Base-by-base conservation (phyloP, 2,329 filamentous ascomycete species). In the Phialophora chinensis region DNA sequence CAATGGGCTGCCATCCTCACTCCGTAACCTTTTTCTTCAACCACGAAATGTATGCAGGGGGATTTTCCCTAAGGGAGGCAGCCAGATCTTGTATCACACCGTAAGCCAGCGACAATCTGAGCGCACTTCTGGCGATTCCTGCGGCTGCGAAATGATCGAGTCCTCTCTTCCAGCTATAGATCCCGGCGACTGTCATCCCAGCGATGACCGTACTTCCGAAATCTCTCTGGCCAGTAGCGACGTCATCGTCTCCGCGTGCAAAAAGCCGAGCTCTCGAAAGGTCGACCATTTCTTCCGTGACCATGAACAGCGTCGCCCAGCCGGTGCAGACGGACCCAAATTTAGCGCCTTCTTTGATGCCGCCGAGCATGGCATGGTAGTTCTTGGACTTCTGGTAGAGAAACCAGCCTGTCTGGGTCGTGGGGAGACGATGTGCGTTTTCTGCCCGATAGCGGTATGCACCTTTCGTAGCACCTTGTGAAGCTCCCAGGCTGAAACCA, bases 301-400 rank as follows among this genome's bases (percentile, higher is more conserved):
- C 83, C 74, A 96, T 89, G 74, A 96, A 95, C 58, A 90, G 81
- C 20, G 87, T 85, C 2, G 88, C 91, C 86, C 93, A 93, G 54
- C 90, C 81, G 4, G 87, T 87, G 5, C 96, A 83, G 72, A 86
- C 88, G 35, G 81, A 76, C 1, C 90, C 93, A 84, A 95, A 91
- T 71, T 86, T 88, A 58, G 92, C 73, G 0, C 92, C 95, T 74
- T 96, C 92, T 60, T 87, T 87, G 20, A 96, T 81, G 0, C 91
- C 94, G 5, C 90, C 91, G 25, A 90, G 85, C 73, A 91, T 89
- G 60, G 90, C 86, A 74, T 92, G 88, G 81, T 99, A 98, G 79
- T 97, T 98, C 79, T 98, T 98, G 76, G 88, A 92, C 80, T 97
- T 97, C 83, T 98, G 94, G 79, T 99, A 99, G n/a, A 98, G 86